Evolutionary conservation across 768 basidiomycete species (phyloP), one percentile per base, ranked within the genome.

Genomic region (Mycena alexandri): DNA sequence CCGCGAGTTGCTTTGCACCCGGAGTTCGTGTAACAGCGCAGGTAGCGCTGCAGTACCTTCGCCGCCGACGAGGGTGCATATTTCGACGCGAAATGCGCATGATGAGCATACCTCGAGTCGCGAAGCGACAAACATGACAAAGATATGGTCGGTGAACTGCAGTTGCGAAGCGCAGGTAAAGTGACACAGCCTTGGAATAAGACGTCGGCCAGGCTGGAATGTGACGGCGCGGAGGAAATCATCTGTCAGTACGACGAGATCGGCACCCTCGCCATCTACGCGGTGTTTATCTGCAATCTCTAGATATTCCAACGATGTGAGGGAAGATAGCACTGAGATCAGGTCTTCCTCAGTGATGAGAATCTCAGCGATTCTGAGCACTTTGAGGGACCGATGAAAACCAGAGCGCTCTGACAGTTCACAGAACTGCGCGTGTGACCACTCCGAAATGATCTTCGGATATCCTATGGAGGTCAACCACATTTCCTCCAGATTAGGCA

Each of bases 381-480:
- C 8, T 36, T 53, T 36, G 52, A 53, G 52, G 34, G 52, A n/a
- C 34, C 52, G 52, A 36, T 53, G 52, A 14, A 53, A 53, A 21
- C 33, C 52, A 53, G 52, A 53, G 34, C 52, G 52, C 34, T 53
- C 52, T 2, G 52, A 36, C 9, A 53, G 19, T 38, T 38, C 52
- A 53, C 19, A 19, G 34, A 53, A 53, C 52, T 53, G 52, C 5
- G 34, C n/a, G 19, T 53, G 52, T 1, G 55, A 38, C 53, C 51
- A 52, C 6, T 52, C 5, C 14, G 25, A 29, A 13, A 56, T 29
- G 8, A 12, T 25, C 4, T n/a, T 22, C 22, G 38, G 55, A 56
- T 56, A n/a, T 42, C 17, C 17, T 21, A 41, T 2, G 55, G 12
- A 24, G 17, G 24, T 41, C 21, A 56, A 43, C 55, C 41, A 11